phyloP scores from a whole-genome alignment of 305 asterid species.

The Fraxinus ornus region DNA sequence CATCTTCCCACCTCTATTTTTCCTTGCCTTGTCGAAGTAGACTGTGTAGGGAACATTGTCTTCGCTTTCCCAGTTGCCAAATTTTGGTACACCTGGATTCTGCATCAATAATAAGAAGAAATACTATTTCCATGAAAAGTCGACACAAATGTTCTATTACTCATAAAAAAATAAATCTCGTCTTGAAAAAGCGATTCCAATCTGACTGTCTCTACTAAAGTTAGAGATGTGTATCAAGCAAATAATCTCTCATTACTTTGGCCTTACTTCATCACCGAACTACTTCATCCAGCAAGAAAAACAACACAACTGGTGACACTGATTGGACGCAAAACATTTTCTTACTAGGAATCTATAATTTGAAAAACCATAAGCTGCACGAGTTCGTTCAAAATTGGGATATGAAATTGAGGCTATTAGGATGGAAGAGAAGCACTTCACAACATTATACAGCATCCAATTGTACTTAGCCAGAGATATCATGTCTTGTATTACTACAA shows the following conservation, averaged over 20 bases:
- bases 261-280: background rate
- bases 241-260: background rate
- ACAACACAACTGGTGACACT: background rate
- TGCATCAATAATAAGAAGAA: constrained; percentile 22
- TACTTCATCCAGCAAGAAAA: background rate
- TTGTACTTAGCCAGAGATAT: background rate
- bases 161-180: background rate
- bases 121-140: background rate
- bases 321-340: background rate
- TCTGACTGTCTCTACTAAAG: background rate
- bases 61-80: constrained; percentile 65
- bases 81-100: constrained; percentile 59
- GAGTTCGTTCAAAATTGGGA: background rate
- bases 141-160: background rate
- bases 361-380: background rate
- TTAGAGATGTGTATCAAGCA: background rate
- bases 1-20: constrained; percentile 50
- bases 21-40: constrained; percentile 66
- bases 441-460: background rate
- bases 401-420: background rate
- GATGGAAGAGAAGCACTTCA: background rate
- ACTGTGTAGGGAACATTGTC: constrained; percentile 59
- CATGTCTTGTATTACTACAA: background rate
- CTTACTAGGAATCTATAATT: background rate
- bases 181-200: background rate